Conservation (phyloP, 371 early-diverging fungal genomes). For the Chytridium lagenaria region DNA sequence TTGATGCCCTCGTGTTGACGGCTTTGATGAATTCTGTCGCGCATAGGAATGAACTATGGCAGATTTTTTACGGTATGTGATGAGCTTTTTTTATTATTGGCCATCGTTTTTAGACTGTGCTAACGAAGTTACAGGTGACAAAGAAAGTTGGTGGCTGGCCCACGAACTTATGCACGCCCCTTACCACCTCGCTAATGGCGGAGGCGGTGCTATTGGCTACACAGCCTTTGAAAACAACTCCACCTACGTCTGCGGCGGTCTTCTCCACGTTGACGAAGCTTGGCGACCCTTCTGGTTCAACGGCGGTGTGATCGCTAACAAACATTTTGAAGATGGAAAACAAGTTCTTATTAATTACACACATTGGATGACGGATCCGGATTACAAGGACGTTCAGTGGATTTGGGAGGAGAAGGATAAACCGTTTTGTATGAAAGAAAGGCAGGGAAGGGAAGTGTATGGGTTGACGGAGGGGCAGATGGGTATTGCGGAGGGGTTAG, state of each 20-base stretch:
- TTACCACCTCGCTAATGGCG: conserved; percentile 30
- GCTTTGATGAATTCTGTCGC: conserved; percentile 36
- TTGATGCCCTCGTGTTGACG: conserved; percentile 38
- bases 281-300: conserved; percentile 32
- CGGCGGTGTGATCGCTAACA: conserved; percentile 31
- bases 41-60: conserved; percentile 30
- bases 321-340: conserved; percentile 10
- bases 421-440: conserved; percentile 37
- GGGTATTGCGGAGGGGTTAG: no score
- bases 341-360: conserved; percentile 7
- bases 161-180: conserved; percentile 34
- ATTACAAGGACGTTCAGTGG: conserved; percentile 19
- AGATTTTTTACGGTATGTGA: conserved; percentile 39
- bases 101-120: neutral
- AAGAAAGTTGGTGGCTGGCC: conserved; percentile 47
- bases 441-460: no score
- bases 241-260: conserved; percentile 27
- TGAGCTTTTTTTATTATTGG: neutral
- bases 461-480: no score
- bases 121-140: conserved; percentile 36
- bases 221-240: neutral
- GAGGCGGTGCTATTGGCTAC: conserved; percentile 38
- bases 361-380: conserved; percentile 15
- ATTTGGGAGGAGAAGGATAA: conserved; percentile 15
- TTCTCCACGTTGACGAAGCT: conserved; percentile 31